Evolutionary conservation across 192 early-diverging fungal species (phyloP), one percentile per base, ranked within the genome.

Genomic region (Linnemannia zychae): DNA sequence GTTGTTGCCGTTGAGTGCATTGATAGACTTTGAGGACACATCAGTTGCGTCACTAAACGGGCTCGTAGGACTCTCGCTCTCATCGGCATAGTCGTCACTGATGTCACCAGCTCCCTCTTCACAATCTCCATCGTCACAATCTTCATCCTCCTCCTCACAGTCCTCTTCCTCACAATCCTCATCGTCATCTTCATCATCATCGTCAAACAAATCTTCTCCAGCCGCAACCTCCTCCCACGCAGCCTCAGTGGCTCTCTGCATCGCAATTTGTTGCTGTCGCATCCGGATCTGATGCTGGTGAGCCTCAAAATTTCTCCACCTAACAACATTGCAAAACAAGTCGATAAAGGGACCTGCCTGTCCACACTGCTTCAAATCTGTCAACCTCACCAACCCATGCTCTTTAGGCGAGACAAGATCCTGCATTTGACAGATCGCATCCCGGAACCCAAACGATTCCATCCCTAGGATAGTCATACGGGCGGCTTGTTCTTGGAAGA

Each of bases 401-500:
- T 85, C 77, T 31, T 73, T 72, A 3, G 83, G 83, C 53, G 63
- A 15, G 47, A 85, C 77, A n/a, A 85, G 65, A 69, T 85, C 83
- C 31, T 85, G 83, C 83, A 85, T 85, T 47, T 85, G 83, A 78
- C 83, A 85, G 38, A 85, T 79, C 40, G 83, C 83, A 44, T 85
- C 83, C 70, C 74, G 60, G 74, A 85, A 85, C 37, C 73, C 83
- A 73, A 85, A 85, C 4, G 83, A 76, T 33, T 85, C 83, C 83
- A 85, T 85, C 36, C 77, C 77, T 63, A 85, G 34, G 22, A 85
- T 67, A 20, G 73, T 88, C 88, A 68, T 89, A 37, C 83, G 48
- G 20, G 52, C 66, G 16, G 78, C 87, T 86, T 98, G 97, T 82
- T 99, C 96, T 57, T 95, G 92, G 86, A 92, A 99, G 80, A 98